Conservation (phyloP, 2,329 filamentous ascomycete species). For the Colletotrichum melonis region DNA sequence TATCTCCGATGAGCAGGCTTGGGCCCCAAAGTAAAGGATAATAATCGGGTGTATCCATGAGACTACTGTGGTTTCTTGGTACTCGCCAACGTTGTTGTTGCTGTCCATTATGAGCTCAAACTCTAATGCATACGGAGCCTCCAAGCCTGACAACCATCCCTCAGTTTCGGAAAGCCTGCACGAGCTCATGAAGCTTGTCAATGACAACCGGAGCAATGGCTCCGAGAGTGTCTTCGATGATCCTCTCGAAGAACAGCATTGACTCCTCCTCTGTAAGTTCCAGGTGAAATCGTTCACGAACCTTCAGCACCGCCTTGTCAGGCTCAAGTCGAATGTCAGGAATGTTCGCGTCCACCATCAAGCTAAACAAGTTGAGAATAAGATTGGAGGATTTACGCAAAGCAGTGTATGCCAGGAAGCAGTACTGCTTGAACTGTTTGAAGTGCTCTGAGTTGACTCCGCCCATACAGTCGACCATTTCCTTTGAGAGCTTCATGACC, state of each 20-base stretch:
- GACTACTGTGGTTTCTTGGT: neutral
- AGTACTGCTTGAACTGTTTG: conserved; percentile 91
- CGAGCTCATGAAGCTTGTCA: conserved; percentile 92
- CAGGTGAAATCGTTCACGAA: conserved; percentile 92
- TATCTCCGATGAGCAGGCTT: neutral
- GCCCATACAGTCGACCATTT: conserved; percentile 99
- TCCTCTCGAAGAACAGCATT: conserved; percentile 84
- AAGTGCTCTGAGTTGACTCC: conserved; percentile 85
- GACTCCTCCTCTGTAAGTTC: conserved; percentile 94
- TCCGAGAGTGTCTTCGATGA: conserved; percentile 92
- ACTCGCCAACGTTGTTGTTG: neutral
- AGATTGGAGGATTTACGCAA: conserved; percentile 90
- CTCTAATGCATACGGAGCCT: neutral
- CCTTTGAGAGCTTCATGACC: conserved; percentile 94
- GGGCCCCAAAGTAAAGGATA: neutral
- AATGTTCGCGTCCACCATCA: conserved; percentile 98
- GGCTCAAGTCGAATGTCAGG: conserved; percentile 93
- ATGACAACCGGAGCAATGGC: conserved; percentile 94
- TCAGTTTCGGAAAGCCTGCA: conserved; percentile 77
- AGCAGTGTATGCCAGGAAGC: conserved; percentile 93
- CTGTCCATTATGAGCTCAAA: neutral
- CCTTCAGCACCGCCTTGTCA: conserved; percentile 94
- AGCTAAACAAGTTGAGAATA: conserved; percentile 92
- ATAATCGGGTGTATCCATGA: neutral
- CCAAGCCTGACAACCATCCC: neutral